Evolutionary conservation across 176 grass and related monocot genomes (phyloP), one percentile per base, ranked within the genome.

Genomic region (Coix lacrymajobi): DNA sequence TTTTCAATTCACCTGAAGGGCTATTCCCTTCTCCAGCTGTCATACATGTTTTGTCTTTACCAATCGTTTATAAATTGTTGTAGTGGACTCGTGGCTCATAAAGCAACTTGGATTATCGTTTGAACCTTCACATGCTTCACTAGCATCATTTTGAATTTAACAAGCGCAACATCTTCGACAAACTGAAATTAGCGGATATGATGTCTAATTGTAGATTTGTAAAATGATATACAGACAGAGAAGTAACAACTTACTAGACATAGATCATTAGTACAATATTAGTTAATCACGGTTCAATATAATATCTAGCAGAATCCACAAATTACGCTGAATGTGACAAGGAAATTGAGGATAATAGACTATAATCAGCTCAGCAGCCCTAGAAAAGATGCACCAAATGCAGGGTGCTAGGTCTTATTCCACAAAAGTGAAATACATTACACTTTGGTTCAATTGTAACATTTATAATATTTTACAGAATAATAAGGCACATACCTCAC

Each of bases 401-500:
- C 76, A 80, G 56, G 69, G 75, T 22, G 62, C 39, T 69, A 43
- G 24, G 24, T 69, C 6, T 75, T 62, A 41, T 41, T 68, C 14
- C 14, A 40, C 36, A 78, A 36, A 32, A 81, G 19, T 0, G 25
- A 43, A 63, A 46, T n/a, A 69, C 33, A 56, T 44, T 9, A 71
- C 33, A 71, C 33, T 26, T 43, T 6, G 19, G 33, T 75, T 62
- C 62, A 62, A 31, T 11, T 34, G 24, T 41, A 49, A 6, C 16
- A 57, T 70, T 78, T 75, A 68, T 73, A 76, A 68, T 11, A 30
- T 31, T 78, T 56, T 46, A 60, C 36, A 73, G 3, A 73, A 83
- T 73, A 65, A 51, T 7, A 48, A 58, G 58, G 33, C 51, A 77
- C 82, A 65, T 51, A 92, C 94, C 94, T 97, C 94, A 52, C 89